Evolutionary conservation across 2,329 filamentous ascomycete genomes (phyloP).

Genomic region (Biscogniauxia marginata): DNA sequence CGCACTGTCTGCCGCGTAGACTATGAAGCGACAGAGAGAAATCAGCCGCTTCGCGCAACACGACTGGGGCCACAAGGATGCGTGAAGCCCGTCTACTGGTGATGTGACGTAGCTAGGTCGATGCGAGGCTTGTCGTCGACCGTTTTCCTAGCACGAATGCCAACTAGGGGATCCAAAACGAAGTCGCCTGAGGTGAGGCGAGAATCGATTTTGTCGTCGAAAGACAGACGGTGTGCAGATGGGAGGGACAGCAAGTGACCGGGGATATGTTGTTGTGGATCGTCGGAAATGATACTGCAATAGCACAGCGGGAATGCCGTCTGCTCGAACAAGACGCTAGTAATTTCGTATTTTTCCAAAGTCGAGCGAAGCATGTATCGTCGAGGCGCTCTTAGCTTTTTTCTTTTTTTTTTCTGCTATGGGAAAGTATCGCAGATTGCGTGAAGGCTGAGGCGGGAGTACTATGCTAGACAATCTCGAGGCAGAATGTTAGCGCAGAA

Average conservation of each 20-base stretch:
- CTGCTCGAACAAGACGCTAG: neutral
- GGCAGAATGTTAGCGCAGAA: slow-evolving; percentile 20
- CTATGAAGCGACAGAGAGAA: neutral
- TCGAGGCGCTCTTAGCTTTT: neutral
- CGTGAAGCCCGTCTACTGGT: neutral
- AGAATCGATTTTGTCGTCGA: neutral
- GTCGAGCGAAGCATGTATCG: neutral
- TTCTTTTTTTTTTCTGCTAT: neutral
- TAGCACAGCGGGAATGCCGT: neutral
- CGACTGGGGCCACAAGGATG: neutral
- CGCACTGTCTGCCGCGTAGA: neutral
- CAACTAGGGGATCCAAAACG: neutral
- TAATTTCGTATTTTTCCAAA: neutral
- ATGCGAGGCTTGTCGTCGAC: neutral
- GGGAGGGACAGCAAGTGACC: neutral
- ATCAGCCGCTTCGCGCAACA: neutral
- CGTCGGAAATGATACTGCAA: neutral
- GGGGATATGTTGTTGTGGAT: neutral
- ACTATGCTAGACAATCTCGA: slow-evolving; percentile 15
- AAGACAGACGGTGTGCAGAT: neutral
- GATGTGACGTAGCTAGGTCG: neutral
- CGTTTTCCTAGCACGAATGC: neutral
- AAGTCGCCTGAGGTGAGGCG: neutral
- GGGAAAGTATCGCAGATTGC: neutral
- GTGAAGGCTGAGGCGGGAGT: slow-evolving; percentile 12